Percentiles rank a stretch among this genome's conserved stretches.
Evolutionary conservation across 1,284 basidiomycete genomes (phyloP).

Genomic region (Malassezia caprae): DNA sequence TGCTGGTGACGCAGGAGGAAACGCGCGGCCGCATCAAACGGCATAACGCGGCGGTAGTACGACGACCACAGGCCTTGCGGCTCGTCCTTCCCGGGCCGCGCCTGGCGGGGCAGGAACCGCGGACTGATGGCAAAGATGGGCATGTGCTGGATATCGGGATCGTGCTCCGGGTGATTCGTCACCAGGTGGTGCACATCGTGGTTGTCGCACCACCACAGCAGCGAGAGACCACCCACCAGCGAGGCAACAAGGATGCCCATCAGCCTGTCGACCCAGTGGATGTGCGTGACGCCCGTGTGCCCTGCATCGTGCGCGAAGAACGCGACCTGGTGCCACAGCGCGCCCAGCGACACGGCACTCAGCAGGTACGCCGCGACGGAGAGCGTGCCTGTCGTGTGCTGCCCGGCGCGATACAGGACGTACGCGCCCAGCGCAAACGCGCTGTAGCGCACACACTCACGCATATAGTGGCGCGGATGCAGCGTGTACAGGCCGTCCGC

Average conservation of each 20-base stretch:
- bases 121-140: conserved; percentile 93
- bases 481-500: conserved; percentile 76
- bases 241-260: conserved; percentile 72
- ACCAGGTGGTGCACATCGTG: conserved; percentile 97
- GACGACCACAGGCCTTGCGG: conserved; percentile 64
- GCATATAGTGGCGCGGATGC: conserved; percentile 79
- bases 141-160: conserved; percentile 77
- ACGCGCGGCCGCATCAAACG: conserved; percentile 63
- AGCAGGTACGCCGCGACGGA: conserved; percentile 52
- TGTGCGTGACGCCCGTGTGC: conserved; percentile 82
- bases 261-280: conserved; percentile 70
- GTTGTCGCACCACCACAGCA: conserved; percentile 97
- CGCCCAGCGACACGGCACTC: conserved; percentile 68
- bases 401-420: conserved; percentile 55
- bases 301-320: conserved; percentile 91
- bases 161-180: conserved; percentile 94
- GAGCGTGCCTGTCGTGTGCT: background rate
- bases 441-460: conserved; percentile 69
- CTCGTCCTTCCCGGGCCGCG: background rate
- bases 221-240: conserved; percentile 80
- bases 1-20: conserved; percentile 72
- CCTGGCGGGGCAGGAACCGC: conserved; percentile 19
- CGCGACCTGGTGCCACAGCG: conserved; percentile 87
- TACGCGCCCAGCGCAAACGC: conserved; percentile 58
- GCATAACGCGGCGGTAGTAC: conserved; percentile 82